Evolutionary conservation across 169 alveolate species (phyloP).

Genomic region (Plasmodium inui): DNA sequence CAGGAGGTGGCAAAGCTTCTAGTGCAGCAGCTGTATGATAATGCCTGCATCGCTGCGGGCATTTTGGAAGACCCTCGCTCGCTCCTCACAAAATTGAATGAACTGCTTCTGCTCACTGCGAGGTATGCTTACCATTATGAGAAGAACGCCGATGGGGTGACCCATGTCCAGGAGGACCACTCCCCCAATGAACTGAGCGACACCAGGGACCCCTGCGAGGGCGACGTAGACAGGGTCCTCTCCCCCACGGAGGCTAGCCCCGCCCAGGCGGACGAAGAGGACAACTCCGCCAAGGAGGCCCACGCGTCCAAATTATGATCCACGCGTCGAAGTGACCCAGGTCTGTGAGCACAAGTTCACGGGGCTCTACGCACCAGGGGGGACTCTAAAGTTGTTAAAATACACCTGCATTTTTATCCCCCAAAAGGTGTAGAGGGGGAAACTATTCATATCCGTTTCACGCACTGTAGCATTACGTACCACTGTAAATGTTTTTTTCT

Average conservation of each 20-base stretch:
- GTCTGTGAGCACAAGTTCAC: neutral
- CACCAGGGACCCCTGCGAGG: neutral
- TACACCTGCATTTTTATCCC: neutral
- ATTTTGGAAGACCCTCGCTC: constrained; percentile 93
- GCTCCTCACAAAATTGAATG: constrained; percentile 88
- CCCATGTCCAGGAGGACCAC: neutral
- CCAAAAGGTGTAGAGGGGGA: neutral
- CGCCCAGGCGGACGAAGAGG: neutral
- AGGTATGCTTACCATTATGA: constrained; percentile 85
- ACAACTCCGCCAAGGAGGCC: neutral
- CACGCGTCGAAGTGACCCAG: neutral
- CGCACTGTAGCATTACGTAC: neutral
- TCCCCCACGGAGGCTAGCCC: neutral
- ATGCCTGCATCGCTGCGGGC: constrained; percentile 94
- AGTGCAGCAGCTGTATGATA: constrained; percentile 89
- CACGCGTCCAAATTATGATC: neutral
- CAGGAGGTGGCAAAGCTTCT: constrained; percentile 86
- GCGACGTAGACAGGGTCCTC: neutral
- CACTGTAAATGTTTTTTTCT: neutral
- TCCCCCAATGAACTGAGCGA: neutral
- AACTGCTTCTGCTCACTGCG: constrained; percentile 84
- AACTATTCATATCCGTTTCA: neutral
- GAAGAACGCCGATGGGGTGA: constrained; percentile 15
- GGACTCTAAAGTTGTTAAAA: no score
- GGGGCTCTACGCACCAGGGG: no score